Evolutionary conservation across 169 alveolate species (phyloP), one percentile per base, ranked within the genome.

Genomic region (Cryptosporidium canis): DNA sequence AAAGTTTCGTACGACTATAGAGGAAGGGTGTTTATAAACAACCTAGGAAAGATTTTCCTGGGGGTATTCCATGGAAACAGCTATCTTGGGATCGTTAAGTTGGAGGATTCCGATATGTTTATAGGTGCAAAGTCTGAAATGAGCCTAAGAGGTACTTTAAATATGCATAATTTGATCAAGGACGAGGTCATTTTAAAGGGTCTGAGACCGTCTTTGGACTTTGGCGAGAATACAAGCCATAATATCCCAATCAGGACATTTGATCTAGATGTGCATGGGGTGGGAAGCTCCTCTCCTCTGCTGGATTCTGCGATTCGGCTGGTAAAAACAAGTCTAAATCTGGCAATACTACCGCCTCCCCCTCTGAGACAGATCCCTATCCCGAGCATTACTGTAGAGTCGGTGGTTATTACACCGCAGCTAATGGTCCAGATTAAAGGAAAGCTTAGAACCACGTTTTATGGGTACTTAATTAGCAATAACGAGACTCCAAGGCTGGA

Each of bases 331-430:
- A 77, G 21, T 41, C 11, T 77, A 41, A 77, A 77, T 24, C 35
- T 77, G 6, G 87, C 87, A 29, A 35, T 77, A 16, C 65, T 77
- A 8, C 87, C 87, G 0, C 87, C 87, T 2, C 87, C 70, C 5
- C 87, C 87, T 35, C 51, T 77, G 9, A 77, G 87, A 31, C 87
- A 77, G 39, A 61, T 77, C 45, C 87, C 87, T 41, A 58, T 24
- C 0, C 87, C 87, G 18, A 56, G 47, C 6, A 41, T 77, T 24
- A 14, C 47, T 8, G 47, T 77, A 12, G 47, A 77, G 14, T 77
- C 87, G 16, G 14, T 77, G 2, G 64, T 44, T 61, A 61, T 77
- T 5, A 56, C 72, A 29, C 66, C 43, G 24, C 63, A 77, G 21
- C 37, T 55, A 39, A 39, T 39, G 29, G 72, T 77, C 27, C 47